phyloP scores from a whole-genome alignment of 768 basidiomycete species.

The Xerocomellus dryophilus region DNA sequence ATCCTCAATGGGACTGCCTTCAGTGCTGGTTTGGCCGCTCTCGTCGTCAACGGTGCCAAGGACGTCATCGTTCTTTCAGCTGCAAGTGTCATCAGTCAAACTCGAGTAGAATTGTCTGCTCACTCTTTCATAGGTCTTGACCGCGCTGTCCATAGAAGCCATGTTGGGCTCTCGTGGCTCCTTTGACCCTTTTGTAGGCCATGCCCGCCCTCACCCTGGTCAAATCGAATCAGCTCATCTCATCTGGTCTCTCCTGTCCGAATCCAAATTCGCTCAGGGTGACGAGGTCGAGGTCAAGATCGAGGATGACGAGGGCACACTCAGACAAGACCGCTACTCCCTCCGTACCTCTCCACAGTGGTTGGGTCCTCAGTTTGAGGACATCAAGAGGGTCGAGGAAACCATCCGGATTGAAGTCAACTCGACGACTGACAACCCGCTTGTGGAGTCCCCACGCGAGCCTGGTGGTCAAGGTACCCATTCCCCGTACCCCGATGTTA shows the following conservation, averaged over 20 bases:
- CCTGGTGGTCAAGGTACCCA: conserved; percentile 29
- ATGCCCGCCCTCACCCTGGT: conserved; percentile 79
- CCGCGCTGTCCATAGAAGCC: conserved; percentile 83
- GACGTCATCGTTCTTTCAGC: conserved; percentile 59
- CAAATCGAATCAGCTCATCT: conserved; percentile 75
- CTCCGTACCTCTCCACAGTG: conserved; percentile 79
- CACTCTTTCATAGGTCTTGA: conserved; percentile 50
- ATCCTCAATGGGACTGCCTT: conserved; percentile 86
- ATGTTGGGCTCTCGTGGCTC: conserved; percentile 69
- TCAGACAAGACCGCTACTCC: conserved; percentile 72
- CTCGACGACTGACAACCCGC: conserved; percentile 87
- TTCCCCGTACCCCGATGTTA: neutral
- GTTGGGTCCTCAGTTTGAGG: conserved; percentile 82
- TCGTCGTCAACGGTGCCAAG: conserved; percentile 70
- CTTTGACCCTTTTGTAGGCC: conserved; percentile 74
- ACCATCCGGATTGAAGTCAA: conserved; percentile 76
- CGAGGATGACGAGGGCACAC: conserved; percentile 64
- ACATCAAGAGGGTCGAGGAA: conserved; percentile 61
- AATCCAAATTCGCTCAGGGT: conserved; percentile 61
- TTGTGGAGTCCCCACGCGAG: conserved; percentile 77
- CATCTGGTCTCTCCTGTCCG: conserved; percentile 66
- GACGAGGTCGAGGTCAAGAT: conserved; percentile 75
- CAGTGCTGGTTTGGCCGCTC: conserved; percentile 71
- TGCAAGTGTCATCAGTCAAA: conserved; percentile 16
- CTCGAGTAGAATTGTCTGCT: neutral